Percentiles rank a stretch among this genome's conserved stretches.
phyloP scores from a whole-genome alignment of 2,329 filamentous ascomycete genomes.

The Aspergillus quadrilineatus region DNA sequence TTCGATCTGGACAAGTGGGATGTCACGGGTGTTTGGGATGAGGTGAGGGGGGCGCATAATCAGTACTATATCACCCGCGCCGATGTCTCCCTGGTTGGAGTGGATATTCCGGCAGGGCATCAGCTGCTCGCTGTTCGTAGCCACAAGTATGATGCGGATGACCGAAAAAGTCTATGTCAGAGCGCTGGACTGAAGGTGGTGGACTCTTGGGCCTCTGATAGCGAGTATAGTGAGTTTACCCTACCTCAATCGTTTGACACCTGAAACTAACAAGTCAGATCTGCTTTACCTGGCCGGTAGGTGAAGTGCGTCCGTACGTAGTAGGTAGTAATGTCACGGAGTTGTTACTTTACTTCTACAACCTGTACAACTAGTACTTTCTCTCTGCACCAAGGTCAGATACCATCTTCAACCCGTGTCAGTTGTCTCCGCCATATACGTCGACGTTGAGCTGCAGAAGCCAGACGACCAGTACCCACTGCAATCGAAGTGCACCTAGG shows the following conservation, averaged over 20 bases:
- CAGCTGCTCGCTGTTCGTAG: conserved; percentile 8
- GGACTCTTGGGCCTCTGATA: not conserved
- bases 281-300: not conserved
- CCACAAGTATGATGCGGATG: conserved; percentile 15
- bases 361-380: no score
- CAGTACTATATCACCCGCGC: conserved; percentile 14
- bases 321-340: no score
- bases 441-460: no score
- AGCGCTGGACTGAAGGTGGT: not conserved
- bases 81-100: not conserved
- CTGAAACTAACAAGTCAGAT: not conserved
- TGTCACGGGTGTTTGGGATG: not conserved
- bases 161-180: conserved; percentile 1
- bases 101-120: not conserved
- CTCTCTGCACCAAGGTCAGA: no score
- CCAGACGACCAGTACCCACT: no score
- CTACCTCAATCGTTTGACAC: not conserved
- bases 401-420: no score
- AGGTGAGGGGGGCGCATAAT: not conserved
- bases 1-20: conserved; percentile 54
- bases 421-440: no score
- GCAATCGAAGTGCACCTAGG: no score
- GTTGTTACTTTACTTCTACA: no score
- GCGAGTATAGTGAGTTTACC: conserved; percentile 1
- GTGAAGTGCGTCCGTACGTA: not conserved